These are phyloP conservation scores for Noccaea bulbosa DNA, from an alignment of 345 rosid species.

Conservation along the genomic window DNA sequence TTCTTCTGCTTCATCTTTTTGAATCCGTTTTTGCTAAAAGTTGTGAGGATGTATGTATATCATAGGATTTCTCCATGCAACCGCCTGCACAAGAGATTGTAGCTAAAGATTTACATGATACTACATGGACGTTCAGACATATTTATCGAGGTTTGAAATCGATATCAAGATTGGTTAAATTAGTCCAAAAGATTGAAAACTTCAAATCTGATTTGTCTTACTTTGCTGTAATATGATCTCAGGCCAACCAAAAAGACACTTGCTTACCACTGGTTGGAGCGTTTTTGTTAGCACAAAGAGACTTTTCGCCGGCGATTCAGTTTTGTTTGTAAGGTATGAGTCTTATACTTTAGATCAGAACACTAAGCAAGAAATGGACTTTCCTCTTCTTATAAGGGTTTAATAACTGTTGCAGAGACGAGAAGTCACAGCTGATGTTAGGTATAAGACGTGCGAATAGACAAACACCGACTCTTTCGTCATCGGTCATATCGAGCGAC, in stretches of 20 bases:
- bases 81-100: slow-evolving; percentile 92
- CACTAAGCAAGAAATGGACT: slow-evolving; percentile 15
- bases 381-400: slow-evolving; percentile 12
- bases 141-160: slow-evolving; percentile 72
- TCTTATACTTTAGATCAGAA: slow-evolving; percentile 8
- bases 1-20: not conserved
- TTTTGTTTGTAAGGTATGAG: slow-evolving; percentile 74
- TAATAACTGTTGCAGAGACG: slow-evolving; percentile 61
- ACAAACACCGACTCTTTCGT: slow-evolving; percentile 81
- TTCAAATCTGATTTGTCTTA: slow-evolving; percentile 21
- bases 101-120: slow-evolving; percentile 94
- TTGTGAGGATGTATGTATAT: not conserved
- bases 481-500: slow-evolving; percentile 92
- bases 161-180: slow-evolving; percentile 16
- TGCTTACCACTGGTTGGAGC: slow-evolving; percentile 96
- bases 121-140: slow-evolving; percentile 86
- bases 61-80: slow-evolving; percentile 89
- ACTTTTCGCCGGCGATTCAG: slow-evolving; percentile 84
- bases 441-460: slow-evolving; percentile 85
- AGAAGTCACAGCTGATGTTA: slow-evolving; percentile 79
- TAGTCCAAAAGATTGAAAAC: not conserved
- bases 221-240: slow-evolving; percentile 32
- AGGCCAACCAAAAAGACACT: slow-evolving; percentile 93
- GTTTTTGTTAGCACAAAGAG: slow-evolving; percentile 85
- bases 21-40: slow-evolving; percentile 19